A percentile compares a stretch with the other conserved stretches of the same genome.
These are phyloP conservation scores for Pichia cephalocereana DNA, from an alignment of 805 yeast genomes.

Conservation along the genomic window DNA sequence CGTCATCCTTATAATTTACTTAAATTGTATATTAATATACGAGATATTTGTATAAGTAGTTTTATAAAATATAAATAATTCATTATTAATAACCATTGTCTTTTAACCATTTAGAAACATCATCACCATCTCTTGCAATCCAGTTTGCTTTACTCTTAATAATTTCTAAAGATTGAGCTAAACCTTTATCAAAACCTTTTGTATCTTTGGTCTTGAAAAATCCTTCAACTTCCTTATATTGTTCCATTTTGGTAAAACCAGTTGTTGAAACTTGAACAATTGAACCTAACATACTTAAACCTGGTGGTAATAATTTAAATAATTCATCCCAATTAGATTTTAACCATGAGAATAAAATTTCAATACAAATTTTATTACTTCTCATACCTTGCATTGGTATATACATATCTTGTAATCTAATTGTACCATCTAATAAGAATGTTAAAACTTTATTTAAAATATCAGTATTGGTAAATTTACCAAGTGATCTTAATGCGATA, in stretches of 20 bases:
- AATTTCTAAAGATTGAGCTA: slow-evolving; percentile 49
- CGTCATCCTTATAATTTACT: too few species aligned
- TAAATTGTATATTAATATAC: too few species aligned
- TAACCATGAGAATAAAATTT: slow-evolving; percentile 67
- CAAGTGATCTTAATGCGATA: slow-evolving; percentile 45
- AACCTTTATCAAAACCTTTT: slow-evolving; percentile 50
- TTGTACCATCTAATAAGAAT: slow-evolving; percentile 57
- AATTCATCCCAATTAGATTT: slow-evolving; percentile 61
- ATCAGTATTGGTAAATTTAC: slow-evolving; percentile 32
- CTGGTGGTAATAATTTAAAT: slow-evolving; percentile 64
- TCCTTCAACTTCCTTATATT: slow-evolving; percentile 31
- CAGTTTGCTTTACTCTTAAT: slow-evolving; percentile 45
- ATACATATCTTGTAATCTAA: slow-evolving; percentile 38
- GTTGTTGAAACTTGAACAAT: slow-evolving; percentile 54
- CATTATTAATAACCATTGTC: slow-evolving; percentile 14
- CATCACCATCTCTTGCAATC: slow-evolving; percentile 41
- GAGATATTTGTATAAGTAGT: too few species aligned
- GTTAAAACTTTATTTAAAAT: slow-evolving; percentile 32
- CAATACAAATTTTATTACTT: slow-evolving; percentile 53
- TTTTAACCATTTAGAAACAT: slow-evolving; percentile 38
- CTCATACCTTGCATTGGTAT: slow-evolving; percentile 71
- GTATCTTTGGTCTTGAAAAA: slow-evolving; percentile 44
- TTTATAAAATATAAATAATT: too few species aligned
- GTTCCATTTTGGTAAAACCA: slow-evolving; percentile 32
- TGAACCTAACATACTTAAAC: slow-evolving; percentile 68